Percentiles rank a stretch among this genome's conserved stretches.
These are phyloP conservation scores for Podila epicladia DNA, from an alignment of 192 early-diverging fungal genomes.

Conservation along the genomic window DNA sequence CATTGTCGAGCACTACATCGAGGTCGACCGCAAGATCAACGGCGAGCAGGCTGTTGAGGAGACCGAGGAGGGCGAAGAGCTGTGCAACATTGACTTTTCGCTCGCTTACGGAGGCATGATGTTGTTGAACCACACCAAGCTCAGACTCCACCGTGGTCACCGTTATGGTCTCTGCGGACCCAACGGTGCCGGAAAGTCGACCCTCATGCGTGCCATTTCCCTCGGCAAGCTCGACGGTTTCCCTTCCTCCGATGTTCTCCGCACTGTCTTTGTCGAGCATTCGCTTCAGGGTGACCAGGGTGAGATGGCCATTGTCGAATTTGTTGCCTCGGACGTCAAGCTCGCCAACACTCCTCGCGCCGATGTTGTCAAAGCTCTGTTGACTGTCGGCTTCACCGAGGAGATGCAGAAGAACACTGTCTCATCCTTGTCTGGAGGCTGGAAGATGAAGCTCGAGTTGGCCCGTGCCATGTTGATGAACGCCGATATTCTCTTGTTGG, in stretches of 20 bases:
- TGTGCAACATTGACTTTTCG: slow-evolving; percentile 84
- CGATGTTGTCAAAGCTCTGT: slow-evolving; percentile 61
- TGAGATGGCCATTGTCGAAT: slow-evolving; percentile 77
- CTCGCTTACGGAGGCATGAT: slow-evolving; percentile 87
- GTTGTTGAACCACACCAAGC: slow-evolving; percentile 74
- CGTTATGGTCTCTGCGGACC: slow-evolving; percentile 85
- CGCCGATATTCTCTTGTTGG: slow-evolving; percentile 85
- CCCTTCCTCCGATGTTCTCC: slow-evolving; percentile 66
- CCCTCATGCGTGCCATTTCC: slow-evolving; percentile 87
- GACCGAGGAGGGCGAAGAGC: slow-evolving; percentile 63
- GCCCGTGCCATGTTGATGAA: slow-evolving; percentile 89
- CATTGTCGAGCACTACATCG: slow-evolving; percentile 59
- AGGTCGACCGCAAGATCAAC: slow-evolving; percentile 59
- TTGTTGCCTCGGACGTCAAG: slow-evolving; percentile 67
- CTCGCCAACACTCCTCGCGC: slow-evolving; percentile 64
- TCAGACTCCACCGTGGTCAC: slow-evolving; percentile 75
- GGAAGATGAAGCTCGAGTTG: slow-evolving; percentile 93
- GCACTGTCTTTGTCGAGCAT: slow-evolving; percentile 86
- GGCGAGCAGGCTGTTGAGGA: slow-evolving; percentile 52
- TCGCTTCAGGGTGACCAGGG: slow-evolving; percentile 77
- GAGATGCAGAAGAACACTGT: slow-evolving; percentile 72
- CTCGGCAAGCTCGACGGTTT: slow-evolving; percentile 86
- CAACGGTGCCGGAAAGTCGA: slow-evolving; percentile 89
- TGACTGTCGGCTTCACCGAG: slow-evolving; percentile 74
- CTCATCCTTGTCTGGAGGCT: slow-evolving; percentile 82